Conservation (phyloP, 495 filamentous ascomycete species). For the Podospora sp. region DNA sequence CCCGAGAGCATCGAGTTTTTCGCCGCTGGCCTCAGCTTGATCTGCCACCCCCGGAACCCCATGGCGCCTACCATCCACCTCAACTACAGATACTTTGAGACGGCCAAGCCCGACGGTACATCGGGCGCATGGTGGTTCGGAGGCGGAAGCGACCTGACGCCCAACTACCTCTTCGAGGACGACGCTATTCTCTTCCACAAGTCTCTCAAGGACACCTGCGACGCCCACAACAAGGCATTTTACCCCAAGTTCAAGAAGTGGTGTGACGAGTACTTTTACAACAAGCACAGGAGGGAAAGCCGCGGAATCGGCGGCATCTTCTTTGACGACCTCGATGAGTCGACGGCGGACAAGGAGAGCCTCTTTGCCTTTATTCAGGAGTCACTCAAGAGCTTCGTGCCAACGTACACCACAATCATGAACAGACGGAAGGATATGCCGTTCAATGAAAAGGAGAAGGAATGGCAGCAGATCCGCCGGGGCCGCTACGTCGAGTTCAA, state of each 20-base stretch:
- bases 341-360: slow-evolving; percentile 77
- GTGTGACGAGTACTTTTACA: slow-evolving; percentile 97
- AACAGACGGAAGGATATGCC: slow-evolving; percentile 86
- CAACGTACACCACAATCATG: slow-evolving; percentile 89
- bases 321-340: slow-evolving; percentile 94
- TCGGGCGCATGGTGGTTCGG: slow-evolving; percentile 97
- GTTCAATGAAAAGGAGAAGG: slow-evolving; percentile 80
- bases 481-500: slow-evolving; percentile 99
- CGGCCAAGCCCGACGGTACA: slow-evolving; percentile 69
- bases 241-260: slow-evolving; percentile 96
- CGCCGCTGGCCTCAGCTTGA: slow-evolving; percentile 87
- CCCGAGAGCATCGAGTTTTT: slow-evolving; percentile 85
- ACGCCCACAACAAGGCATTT: slow-evolving; percentile 88
- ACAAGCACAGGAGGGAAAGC: slow-evolving; percentile 87
- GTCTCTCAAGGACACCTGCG: slow-evolving; percentile 88
- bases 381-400: slow-evolving; percentile 82
- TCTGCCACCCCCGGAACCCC: slow-evolving; percentile 90
- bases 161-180: slow-evolving; percentile 92
- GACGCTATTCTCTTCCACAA: slow-evolving; percentile 96
- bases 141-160: slow-evolving; percentile 91
- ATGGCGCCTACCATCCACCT: slow-evolving; percentile 97
- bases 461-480: slow-evolving; percentile 93
- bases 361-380: slow-evolving; percentile 90
- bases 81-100: slow-evolving; percentile 99
- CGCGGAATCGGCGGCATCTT: slow-evolving; percentile 96